phyloP scores from a whole-genome alignment of 441 rosid genomes.

The Francoa sonchifolia region DNA sequence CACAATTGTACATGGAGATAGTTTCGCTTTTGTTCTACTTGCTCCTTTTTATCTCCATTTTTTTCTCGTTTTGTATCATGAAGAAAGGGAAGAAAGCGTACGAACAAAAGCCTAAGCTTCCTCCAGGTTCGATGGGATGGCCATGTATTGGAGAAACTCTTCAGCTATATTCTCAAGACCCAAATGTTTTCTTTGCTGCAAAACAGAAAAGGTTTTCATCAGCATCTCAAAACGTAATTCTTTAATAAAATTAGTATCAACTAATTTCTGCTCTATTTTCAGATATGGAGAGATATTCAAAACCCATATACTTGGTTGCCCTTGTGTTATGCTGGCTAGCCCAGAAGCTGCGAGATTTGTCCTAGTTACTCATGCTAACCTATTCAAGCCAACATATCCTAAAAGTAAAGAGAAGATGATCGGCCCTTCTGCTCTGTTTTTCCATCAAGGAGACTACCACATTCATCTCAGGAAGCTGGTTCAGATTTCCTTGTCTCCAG shows the following conservation, averaged over 20 bases:
- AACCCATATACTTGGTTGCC: slow-evolving; percentile 70
- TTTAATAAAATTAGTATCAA: not conserved
- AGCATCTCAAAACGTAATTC: not conserved
- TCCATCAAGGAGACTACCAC: slow-evolving; percentile 81
- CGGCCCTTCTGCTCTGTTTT: slow-evolving; percentile 73
- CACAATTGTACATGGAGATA: not conserved
- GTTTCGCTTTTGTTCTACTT: not conserved
- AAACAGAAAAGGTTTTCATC: not conserved
- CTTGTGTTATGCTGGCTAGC: slow-evolving; percentile 73
- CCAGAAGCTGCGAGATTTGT: slow-evolving; percentile 82
- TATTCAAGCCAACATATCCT: slow-evolving; percentile 93
- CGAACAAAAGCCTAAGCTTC: slow-evolving; percentile 2
- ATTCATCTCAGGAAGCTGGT: slow-evolving; percentile 54
- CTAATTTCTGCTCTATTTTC: not conserved
- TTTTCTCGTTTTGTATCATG: not conserved
- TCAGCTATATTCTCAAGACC: slow-evolving; percentile 1
- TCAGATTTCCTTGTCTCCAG: slow-evolving; percentile 45
- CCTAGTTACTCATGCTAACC: slow-evolving; percentile 59
- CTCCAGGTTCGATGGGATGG: slow-evolving; percentile 3
- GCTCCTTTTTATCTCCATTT: not conserved
- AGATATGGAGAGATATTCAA: slow-evolving; percentile 88
- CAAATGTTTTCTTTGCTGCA: not conserved
- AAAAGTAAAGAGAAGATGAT: slow-evolving; percentile 77
- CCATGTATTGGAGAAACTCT: slow-evolving; percentile 1
- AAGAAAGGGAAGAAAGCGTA: not conserved